These are phyloP conservation scores for Phytophthora chlamydospora DNA, from an alignment of 352 stramenopile species.

Conservation along the genomic window DNA sequence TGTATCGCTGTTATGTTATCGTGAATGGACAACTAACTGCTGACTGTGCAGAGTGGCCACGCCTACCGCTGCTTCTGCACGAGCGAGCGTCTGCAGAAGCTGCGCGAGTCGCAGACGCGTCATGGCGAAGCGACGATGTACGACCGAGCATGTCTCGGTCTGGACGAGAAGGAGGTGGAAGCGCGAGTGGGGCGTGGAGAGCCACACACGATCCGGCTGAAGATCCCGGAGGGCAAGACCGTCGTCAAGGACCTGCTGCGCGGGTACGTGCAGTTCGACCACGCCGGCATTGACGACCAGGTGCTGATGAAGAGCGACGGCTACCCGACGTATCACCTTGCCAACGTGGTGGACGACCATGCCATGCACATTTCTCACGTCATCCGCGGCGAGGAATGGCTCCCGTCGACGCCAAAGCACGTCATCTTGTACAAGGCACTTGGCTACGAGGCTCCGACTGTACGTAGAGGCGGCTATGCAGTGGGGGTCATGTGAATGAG, in stretches of 20 bases:
- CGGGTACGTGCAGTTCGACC: conserved; percentile 93
- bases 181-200: conserved; percentile 88
- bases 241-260: conserved; percentile 97
- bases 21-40: not conserved
- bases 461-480: conserved; percentile 23
- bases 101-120: conserved; percentile 90
- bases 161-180: conserved; percentile 89
- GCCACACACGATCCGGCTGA: conserved; percentile 94
- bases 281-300: conserved; percentile 90
- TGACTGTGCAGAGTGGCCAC: conserved; percentile 70
- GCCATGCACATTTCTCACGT: conserved; percentile 98
- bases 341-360: conserved; percentile 97
- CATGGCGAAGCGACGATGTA: conserved; percentile 96
- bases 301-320: conserved; percentile 94
- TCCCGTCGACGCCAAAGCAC: conserved; percentile 92
- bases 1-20: not conserved
- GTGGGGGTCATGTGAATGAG: conserved; percentile 1
- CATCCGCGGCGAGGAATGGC: conserved; percentile 96
- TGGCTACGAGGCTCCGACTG: conserved; percentile 69
- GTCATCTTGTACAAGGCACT: conserved; percentile 91
- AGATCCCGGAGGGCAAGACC: conserved; percentile 92
- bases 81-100: conserved; percentile 93
- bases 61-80: conserved; percentile 98
- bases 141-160: conserved; percentile 95
- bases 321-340: conserved; percentile 93